These are phyloP conservation scores for Shiraia sp. DNA, from an alignment of 2,329 filamentous ascomycete species.

Conservation along the genomic window DNA sequence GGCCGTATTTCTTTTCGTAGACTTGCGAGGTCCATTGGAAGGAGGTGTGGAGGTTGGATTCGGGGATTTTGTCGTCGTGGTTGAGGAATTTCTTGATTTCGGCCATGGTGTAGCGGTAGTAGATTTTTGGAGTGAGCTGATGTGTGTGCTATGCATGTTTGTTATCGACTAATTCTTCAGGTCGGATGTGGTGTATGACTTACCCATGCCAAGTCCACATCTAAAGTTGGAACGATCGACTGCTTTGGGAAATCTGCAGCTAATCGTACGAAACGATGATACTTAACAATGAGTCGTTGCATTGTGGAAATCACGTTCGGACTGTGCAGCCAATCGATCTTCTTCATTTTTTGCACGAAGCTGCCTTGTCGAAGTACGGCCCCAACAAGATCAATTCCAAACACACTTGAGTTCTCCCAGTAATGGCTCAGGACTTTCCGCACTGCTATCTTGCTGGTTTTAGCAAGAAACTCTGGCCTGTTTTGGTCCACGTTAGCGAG, in stretches of 20 bases:
- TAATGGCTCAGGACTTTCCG: conserved; percentile 73
- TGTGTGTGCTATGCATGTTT: conserved; percentile 64
- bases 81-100: conserved; percentile 66
- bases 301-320: conserved; percentile 67
- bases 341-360: conserved; percentile 73
- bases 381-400: conserved; percentile 67
- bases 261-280: conserved; percentile 65
- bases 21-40: conserved; percentile 75
- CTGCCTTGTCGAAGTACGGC: conserved; percentile 67
- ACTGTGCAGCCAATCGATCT: conserved; percentile 77
- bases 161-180: background rate
- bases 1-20: conserved; percentile 67
- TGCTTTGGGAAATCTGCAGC: conserved; percentile 54
- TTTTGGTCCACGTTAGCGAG: conserved; percentile 40
- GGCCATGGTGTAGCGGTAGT: conserved; percentile 61
- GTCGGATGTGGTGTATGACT: conserved; percentile 1
- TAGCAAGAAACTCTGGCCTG: conserved; percentile 7
- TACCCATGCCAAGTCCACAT: conserved; percentile 72
- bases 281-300: conserved; percentile 66
- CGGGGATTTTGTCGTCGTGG: conserved; percentile 83
- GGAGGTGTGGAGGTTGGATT: conserved; percentile 62
- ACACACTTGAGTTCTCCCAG: conserved; percentile 68
- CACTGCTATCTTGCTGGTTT: conserved; percentile 47
- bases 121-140: conserved; percentile 67
- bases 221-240: conserved; percentile 70